phyloP scores from a whole-genome alignment of 169 alveolate genomes.

The Cryptosporidium ubiquitum region DNA sequence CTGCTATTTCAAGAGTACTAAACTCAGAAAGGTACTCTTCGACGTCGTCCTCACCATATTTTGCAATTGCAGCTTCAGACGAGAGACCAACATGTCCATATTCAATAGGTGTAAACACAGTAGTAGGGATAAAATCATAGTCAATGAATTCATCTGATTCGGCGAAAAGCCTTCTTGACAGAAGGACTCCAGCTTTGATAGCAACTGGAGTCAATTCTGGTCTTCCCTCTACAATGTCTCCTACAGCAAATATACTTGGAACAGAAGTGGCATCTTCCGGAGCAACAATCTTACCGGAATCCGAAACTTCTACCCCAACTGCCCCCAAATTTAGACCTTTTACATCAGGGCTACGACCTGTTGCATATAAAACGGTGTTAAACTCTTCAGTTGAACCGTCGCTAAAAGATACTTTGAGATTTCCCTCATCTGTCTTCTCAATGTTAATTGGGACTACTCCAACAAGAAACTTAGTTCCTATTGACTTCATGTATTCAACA shows the following conservation, averaged over 20 bases:
- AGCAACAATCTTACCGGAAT: constrained; percentile 87
- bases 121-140: constrained; percentile 92
- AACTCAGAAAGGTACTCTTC: constrained; percentile 90
- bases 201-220: constrained; percentile 99
- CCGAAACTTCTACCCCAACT: constrained; percentile 84
- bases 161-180: constrained; percentile 93
- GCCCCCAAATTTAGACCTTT: constrained; percentile 81
- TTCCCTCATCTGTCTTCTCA: constrained; percentile 83
- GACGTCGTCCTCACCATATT: constrained; percentile 82
- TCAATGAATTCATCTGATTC: constrained; percentile 86
- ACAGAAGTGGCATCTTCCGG: constrained; percentile 91
- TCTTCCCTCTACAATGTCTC: constrained; percentile 93
- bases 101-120: constrained; percentile 98
- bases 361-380: constrained; percentile 96
- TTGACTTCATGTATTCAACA: constrained; percentile 88
- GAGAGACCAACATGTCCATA: constrained; percentile 94
- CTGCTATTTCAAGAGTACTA: constrained; percentile 90
- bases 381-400: constrained; percentile 84
- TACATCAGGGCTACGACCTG: constrained; percentile 95
- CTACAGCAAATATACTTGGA: constrained; percentile 92
- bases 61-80: constrained; percentile 93
- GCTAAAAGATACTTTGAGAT: constrained; percentile 81
- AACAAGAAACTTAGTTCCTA: constrained; percentile 89
- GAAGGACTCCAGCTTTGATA: constrained; percentile 94
- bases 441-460: constrained; percentile 89